phyloP scores from a whole-genome alignment of 1,139 yeast species.

The Pichia sp. region DNA sequence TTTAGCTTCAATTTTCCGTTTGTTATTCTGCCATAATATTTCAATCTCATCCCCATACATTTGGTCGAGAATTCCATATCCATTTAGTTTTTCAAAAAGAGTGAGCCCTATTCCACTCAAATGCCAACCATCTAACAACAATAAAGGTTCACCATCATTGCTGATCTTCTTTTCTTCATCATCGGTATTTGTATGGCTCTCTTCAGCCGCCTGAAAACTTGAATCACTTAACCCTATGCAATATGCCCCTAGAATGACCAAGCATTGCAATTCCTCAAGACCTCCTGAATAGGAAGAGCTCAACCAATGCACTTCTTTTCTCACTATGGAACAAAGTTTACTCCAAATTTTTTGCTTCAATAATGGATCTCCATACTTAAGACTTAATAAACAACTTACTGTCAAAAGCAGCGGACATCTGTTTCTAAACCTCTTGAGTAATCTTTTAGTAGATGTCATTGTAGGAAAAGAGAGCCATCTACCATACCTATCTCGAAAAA shows the following conservation, averaged over 20 bases:
- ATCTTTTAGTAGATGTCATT: conserved; percentile 43
- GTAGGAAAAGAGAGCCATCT: conserved; percentile 76
- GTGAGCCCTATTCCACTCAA: conserved; percentile 16
- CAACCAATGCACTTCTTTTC: conserved; percentile 40
- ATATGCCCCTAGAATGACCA: conserved; percentile 59
- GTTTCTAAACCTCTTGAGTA: conserved; percentile 49
- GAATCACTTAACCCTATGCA: conserved; percentile 23
- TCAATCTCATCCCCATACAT: conserved; percentile 14
- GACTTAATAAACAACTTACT: conserved; percentile 58
- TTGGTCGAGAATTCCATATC: conserved; percentile 14
- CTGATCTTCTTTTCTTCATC: not conserved
- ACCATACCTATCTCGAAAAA: conserved; percentile 65
- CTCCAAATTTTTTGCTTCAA: conserved; percentile 37
- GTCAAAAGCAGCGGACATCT: conserved; percentile 63
- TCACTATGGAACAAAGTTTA: conserved; percentile 41
- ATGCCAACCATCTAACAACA: conserved; percentile 18
- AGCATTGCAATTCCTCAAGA: conserved; percentile 61
- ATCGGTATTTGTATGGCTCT: not conserved
- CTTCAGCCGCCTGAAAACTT: not conserved
- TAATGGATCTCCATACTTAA: conserved; percentile 45
- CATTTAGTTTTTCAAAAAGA: conserved; percentile 17
- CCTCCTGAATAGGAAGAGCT: conserved; percentile 33
- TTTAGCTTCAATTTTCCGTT: conserved; percentile 1
- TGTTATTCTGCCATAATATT: conserved; percentile 10
- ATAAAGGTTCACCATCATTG: conserved; percentile 1